Percentiles rank a stretch among this genome's conserved stretches.
phyloP scores from a whole-genome alignment of 2,329 filamentous ascomycete species.

The Lecanicillium sp. region DNA sequence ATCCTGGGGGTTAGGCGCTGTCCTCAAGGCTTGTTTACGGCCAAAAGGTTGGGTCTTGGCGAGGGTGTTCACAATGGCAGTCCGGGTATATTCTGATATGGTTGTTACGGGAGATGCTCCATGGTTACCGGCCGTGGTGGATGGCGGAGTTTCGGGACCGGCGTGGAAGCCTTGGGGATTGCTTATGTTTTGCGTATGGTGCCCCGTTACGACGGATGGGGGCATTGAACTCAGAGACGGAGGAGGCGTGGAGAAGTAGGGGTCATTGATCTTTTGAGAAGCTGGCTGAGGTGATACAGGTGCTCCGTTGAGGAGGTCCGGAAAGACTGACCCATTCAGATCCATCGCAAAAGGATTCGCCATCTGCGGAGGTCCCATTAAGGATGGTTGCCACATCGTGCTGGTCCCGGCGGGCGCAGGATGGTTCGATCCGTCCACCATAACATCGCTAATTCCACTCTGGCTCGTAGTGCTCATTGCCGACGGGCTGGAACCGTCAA shows the following conservation, averaged over 20 bases:
- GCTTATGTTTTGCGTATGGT: slow-evolving; percentile 52
- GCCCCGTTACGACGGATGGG: slow-evolving; percentile 60
- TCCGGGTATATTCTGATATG: slow-evolving; percentile 57
- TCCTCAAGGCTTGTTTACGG: slow-evolving; percentile 57
- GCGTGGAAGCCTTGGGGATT: slow-evolving; percentile 55
- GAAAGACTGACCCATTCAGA: slow-evolving; percentile 63
- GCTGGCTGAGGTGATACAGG: slow-evolving; percentile 71
- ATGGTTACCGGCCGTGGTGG: slow-evolving; percentile 56
- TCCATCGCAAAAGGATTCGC: slow-evolving; percentile 68
- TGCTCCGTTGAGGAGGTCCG: slow-evolving; percentile 63
- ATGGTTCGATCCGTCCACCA: slow-evolving; percentile 74
- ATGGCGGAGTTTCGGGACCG: slow-evolving; percentile 66
- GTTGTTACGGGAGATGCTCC: slow-evolving; percentile 51
- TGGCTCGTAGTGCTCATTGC: slow-evolving; percentile 93
- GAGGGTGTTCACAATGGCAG: slow-evolving; percentile 51
- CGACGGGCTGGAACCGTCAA: slow-evolving; percentile 91
- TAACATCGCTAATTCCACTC: slow-evolving; percentile 81
- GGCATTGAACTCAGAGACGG: slow-evolving; percentile 66
- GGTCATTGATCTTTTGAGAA: slow-evolving; percentile 62
- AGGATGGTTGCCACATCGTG: slow-evolving; percentile 60
- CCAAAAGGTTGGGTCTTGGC: slow-evolving; percentile 48
- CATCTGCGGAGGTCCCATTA: slow-evolving; percentile 62
- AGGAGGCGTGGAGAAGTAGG: slow-evolving; percentile 72
- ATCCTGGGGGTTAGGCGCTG: slow-evolving; percentile 34
- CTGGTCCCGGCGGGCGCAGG: slow-evolving; percentile 42